These are phyloP conservation scores for Geranium brycei DNA, from an alignment of 345 rosid species.

Conservation along the genomic window DNA sequence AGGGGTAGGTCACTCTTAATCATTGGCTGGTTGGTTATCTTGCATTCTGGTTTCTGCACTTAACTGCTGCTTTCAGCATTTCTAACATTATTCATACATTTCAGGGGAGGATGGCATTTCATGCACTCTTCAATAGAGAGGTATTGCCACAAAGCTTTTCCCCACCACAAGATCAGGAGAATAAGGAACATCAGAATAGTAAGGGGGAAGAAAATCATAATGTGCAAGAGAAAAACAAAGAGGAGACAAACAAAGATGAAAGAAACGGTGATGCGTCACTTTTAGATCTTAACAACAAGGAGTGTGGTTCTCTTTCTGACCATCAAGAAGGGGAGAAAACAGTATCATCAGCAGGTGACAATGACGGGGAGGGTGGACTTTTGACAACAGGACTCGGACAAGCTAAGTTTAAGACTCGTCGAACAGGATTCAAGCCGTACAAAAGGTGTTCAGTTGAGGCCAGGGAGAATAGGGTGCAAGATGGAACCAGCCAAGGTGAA, in stretches of 20 bases:
- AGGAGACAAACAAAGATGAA: slow-evolving; percentile 14
- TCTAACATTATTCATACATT: slow-evolving; percentile 2
- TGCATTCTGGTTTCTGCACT: neutral
- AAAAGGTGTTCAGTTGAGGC: slow-evolving; percentile 81
- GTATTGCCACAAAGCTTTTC: slow-evolving; percentile 85
- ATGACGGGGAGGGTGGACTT: slow-evolving; percentile 27
- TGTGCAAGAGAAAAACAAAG: slow-evolving; percentile 18
- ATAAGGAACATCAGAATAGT: slow-evolving; percentile 13
- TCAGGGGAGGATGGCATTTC: slow-evolving; percentile 91
- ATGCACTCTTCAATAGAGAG: slow-evolving; percentile 75
- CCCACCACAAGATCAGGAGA: slow-evolving; percentile 33
- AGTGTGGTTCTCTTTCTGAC: slow-evolving; percentile 12
- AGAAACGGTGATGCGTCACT: slow-evolving; percentile 24
- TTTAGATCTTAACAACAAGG: slow-evolving; percentile 39
- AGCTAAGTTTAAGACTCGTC: slow-evolving; percentile 39
- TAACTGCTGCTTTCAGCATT: neutral
- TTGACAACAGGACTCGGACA: slow-evolving; percentile 44
- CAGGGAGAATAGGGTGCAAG: slow-evolving; percentile 36
- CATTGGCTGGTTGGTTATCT: neutral
- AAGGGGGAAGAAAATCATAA: slow-evolving; percentile 16
- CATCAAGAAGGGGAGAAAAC: slow-evolving; percentile 29
- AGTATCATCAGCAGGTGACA: slow-evolving; percentile 8
- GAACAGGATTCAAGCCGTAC: slow-evolving; percentile 88
- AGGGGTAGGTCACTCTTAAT: slow-evolving; percentile 30
- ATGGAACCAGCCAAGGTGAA: slow-evolving; percentile 36